phyloP scores from a whole-genome alignment of 345 rosid species.

The Toxicodendron radicans region DNA sequence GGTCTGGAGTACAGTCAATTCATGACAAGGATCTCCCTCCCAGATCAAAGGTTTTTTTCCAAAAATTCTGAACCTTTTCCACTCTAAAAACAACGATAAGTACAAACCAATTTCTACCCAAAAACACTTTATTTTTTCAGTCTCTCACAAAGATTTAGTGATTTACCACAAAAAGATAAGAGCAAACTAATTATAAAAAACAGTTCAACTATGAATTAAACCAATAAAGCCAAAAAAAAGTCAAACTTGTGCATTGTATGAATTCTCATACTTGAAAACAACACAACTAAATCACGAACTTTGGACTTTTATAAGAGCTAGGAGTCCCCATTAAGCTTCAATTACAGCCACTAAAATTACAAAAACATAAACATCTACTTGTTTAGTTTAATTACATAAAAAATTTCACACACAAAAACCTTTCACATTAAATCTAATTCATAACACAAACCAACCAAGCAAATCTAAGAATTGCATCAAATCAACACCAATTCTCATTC shows the following conservation, averaged over 20 bases:
- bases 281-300: not conserved
- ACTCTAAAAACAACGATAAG: constrained; percentile 1
- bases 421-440: not conserved
- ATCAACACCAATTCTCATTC: not conserved
- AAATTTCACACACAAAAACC: not conserved
- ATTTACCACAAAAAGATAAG: too few relatives aligned
- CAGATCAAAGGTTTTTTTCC: not conserved
- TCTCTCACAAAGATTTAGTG: not conserved
- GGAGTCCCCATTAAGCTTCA: not conserved
- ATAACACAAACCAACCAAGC: not conserved
- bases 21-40: not conserved
- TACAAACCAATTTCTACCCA: constrained; percentile 2
- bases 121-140: not conserved
- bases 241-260: not conserved
- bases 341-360: not conserved
- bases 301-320: not conserved
- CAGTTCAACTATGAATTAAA: not conserved
- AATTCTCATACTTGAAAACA: not conserved
- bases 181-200: not conserved
- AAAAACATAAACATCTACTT: not conserved
- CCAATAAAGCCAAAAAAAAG: not conserved
- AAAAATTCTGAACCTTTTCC: constrained; percentile 6
- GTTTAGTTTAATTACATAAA: too few relatives aligned
- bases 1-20: not conserved
- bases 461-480: not conserved